A percentile compares a stretch with the other conserved stretches of the same genome.
Evolutionary conservation across 2,329 filamentous ascomycete species (phyloP).

Genomic region (Pseudogymnoascus sp.): DNA sequence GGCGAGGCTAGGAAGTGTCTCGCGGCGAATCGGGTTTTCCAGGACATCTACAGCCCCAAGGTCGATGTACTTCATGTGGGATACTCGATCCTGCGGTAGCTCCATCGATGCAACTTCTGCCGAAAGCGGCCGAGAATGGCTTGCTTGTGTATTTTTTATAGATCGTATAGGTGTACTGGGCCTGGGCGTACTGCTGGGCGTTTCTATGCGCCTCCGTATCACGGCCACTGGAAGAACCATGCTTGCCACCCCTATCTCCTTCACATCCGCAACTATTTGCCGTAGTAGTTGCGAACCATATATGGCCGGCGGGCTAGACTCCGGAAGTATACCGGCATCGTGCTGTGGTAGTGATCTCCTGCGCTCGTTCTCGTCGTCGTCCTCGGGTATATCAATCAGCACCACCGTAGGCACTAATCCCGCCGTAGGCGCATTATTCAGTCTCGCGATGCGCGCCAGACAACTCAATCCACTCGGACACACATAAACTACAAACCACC

Average conservation of each 20-base stretch:
- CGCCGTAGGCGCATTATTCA: constrained; percentile 36
- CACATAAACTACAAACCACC: constrained; percentile 37
- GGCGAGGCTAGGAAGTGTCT: constrained; percentile 65
- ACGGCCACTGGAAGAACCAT: constrained; percentile 16
- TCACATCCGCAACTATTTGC: constrained; percentile 7
- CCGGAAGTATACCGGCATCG: neutral
- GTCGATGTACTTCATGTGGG: constrained; percentile 67
- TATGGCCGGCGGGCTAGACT: neutral
- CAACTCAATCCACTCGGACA: constrained; percentile 44
- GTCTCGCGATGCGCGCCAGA: constrained; percentile 41
- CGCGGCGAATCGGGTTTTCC: constrained; percentile 65
- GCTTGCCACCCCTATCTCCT: constrained; percentile 17
- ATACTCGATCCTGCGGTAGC: constrained; percentile 36
- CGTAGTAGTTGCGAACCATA: neutral
- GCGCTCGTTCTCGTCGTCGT: constrained; percentile 25
- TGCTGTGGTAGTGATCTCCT: neutral
- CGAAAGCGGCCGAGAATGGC: neutral
- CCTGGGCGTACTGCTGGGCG: neutral
- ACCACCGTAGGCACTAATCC: constrained; percentile 46
- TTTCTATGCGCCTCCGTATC: neutral
- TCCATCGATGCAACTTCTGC: constrained; percentile 26
- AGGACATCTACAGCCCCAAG: constrained; percentile 82
- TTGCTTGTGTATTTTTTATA: neutral
- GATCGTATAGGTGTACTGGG: neutral
- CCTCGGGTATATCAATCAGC: constrained; percentile 42